Percentiles rank a stretch among this genome's conserved stretches.
Evolutionary conservation across 331 rosid genomes (phyloP).

Genomic region (Prunus yedoensis): DNA sequence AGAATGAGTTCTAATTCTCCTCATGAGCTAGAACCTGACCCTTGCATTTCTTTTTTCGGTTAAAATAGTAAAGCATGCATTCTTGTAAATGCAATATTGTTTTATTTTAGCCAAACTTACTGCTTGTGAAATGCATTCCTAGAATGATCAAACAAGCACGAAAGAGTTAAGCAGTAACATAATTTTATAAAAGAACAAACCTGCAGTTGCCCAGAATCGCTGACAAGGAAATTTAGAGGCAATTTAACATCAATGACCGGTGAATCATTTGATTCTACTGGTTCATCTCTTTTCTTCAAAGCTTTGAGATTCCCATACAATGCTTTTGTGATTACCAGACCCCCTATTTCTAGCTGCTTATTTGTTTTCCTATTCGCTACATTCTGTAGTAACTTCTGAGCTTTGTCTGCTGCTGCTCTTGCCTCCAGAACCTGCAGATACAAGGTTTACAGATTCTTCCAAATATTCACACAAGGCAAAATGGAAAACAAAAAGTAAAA

Average conservation of each 20-base stretch:
- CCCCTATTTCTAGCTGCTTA: conserved; percentile 71
- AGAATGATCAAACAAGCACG: background rate
- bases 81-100: background rate
- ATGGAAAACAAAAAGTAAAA: background rate
- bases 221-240: conserved; percentile 86
- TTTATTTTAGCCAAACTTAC: background rate
- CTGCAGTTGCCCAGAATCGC: conserved; percentile 86
- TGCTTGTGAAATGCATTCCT: no score
- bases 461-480: background rate
- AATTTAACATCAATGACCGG: conserved; percentile 73
- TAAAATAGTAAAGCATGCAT: background rate
- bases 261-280: conserved; percentile 44
- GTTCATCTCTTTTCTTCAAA: conserved; percentile 48
- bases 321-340: conserved; percentile 75
- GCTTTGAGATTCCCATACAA: conserved; percentile 57
- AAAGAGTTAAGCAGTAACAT: background rate
- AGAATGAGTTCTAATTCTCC: background rate
- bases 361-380: conserved; percentile 84
- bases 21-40: background rate
- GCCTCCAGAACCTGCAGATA: conserved; percentile 68
- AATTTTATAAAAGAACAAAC: conserved; percentile 26
- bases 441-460: background rate
- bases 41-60: background rate
- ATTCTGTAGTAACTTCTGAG: conserved; percentile 76
- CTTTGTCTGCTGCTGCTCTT: conserved; percentile 76